These are phyloP conservation scores for Pseudopithomyces maydicus DNA, from an alignment of 2,329 filamentous ascomycete genomes.

Conservation along the genomic window DNA sequence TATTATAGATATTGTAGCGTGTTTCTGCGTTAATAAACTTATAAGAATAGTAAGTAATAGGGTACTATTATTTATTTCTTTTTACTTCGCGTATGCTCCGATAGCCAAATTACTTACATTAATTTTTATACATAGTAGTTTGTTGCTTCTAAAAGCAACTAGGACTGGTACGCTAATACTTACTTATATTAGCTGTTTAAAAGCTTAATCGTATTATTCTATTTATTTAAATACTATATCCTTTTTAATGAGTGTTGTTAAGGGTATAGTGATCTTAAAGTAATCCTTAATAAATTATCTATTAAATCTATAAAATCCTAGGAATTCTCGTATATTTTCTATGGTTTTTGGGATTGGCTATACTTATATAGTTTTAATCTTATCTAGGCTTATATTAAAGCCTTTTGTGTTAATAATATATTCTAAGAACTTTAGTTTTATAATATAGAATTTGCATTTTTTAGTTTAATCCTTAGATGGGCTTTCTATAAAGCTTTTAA, in stretches of 20 bases:
- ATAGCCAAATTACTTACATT: not conserved
- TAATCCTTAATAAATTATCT: not conserved
- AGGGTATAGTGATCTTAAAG: not conserved
- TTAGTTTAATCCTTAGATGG: too few relatives aligned
- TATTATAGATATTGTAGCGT: slow-evolving; percentile 2
- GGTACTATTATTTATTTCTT: not conserved
- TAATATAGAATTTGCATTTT: too few relatives aligned
- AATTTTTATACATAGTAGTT: not conserved
- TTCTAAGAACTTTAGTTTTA: too few relatives aligned
- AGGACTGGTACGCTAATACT: not conserved
- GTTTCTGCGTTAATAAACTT: not conserved
- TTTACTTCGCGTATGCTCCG: not conserved
- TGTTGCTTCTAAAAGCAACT: not conserved
- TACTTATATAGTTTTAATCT: too few relatives aligned
- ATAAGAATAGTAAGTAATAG: not conserved
- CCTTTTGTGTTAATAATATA: too few relatives aligned
- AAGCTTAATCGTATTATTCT: not conserved
- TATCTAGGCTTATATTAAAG: too few relatives aligned
- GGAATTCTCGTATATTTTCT: too few relatives aligned
- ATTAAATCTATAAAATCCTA: too few relatives aligned
- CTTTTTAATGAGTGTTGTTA: not conserved
- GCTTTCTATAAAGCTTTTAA: too few relatives aligned
- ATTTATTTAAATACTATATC: not conserved
- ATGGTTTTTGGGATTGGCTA: too few relatives aligned
- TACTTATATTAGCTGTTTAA: not conserved